Evolutionary conservation across 768 basidiomycete species (phyloP).

Genomic region (Grammothele lineata): DNA sequence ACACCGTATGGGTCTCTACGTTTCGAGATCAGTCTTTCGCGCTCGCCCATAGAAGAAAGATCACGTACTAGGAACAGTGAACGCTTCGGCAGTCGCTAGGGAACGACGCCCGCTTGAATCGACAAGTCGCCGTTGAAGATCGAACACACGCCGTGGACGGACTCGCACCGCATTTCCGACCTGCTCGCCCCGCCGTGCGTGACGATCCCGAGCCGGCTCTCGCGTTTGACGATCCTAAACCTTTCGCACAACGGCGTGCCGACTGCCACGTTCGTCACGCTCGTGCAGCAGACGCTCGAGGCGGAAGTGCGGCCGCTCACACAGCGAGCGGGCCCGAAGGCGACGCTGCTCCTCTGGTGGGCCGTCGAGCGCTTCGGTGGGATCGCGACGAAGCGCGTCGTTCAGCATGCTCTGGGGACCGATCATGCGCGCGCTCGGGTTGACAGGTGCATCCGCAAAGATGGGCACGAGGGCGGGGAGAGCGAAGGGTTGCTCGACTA

Average conservation of each 20-base stretch:
- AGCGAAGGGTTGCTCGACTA: slow-evolving; percentile 28
- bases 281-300: slow-evolving; percentile 43
- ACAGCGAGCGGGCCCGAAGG: slow-evolving; percentile 44
- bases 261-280: slow-evolving; percentile 20
- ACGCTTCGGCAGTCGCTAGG: slow-evolving; percentile 43
- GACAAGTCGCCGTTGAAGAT: slow-evolving; percentile 30
- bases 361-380: slow-evolving; percentile 44
- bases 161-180: slow-evolving; percentile 31
- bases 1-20: slow-evolving; percentile 60
- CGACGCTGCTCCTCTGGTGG: slow-evolving; percentile 47
- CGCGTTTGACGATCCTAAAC: slow-evolving; percentile 20
- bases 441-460: slow-evolving; percentile 32
- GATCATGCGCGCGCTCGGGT: slow-evolving; percentile 59
- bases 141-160: slow-evolving; percentile 43
- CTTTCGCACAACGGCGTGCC: slow-evolving; percentile 29
- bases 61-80: slow-evolving; percentile 60
- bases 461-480: too few species aligned
- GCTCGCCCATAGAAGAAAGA: too few species aligned
- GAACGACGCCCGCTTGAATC: slow-evolving; percentile 65
- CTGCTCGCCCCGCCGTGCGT: slow-evolving; percentile 6
- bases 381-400: slow-evolving; percentile 41
- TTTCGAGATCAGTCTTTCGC: too few species aligned
- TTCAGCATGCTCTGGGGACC: slow-evolving; percentile 41
- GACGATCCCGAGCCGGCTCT: not conserved
- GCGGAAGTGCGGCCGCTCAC: slow-evolving; percentile 47